Evolutionary conservation across 1,284 basidiomycete genomes (phyloP).

Genomic region (Boletus calvinii): DNA sequence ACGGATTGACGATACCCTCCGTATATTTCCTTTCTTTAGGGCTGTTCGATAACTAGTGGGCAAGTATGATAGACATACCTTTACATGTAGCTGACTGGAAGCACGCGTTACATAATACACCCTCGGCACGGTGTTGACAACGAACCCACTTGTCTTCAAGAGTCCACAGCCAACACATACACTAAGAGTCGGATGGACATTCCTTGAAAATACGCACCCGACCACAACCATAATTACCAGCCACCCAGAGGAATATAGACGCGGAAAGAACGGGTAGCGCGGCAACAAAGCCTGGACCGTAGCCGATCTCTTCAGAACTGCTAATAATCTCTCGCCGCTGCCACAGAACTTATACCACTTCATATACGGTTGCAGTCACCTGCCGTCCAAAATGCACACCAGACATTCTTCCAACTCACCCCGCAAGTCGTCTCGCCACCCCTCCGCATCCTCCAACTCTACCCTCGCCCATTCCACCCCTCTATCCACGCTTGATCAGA

Average conservation of each 20-base stretch:
- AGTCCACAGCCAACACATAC: conserved; percentile 9
- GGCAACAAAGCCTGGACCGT: conserved; percentile 5
- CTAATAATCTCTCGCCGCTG: conserved; percentile 5
- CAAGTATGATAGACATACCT: neutral
- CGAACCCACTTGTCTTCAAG: neutral
- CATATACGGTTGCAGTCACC: conserved; percentile 1
- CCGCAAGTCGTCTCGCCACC: conserved; percentile 32
- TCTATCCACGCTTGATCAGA: conserved; percentile 33
- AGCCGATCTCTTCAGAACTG: conserved; percentile 14
- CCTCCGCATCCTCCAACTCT: conserved; percentile 25
- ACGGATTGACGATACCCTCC: neutral
- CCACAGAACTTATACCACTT: conserved; percentile 14
- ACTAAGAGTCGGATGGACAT: conserved; percentile 28
- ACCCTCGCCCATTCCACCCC: conserved; percentile 23
- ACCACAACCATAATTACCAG: conserved; percentile 3
- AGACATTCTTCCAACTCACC: conserved; percentile 31
- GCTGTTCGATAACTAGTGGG: neutral
- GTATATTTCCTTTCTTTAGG: neutral
- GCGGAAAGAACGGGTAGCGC: conserved; percentile 7
- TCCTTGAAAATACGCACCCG: conserved; percentile 24
- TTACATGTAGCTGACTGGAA: too few relatives aligned
- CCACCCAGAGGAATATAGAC: conserved; percentile 2
- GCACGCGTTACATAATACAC: conserved; percentile 23
- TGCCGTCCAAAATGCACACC: conserved; percentile 23
- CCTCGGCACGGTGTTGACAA: neutral